Base-by-base conservation (phyloP, 495 filamentous ascomycete species). In the Penicillium flavigenum region DNA sequence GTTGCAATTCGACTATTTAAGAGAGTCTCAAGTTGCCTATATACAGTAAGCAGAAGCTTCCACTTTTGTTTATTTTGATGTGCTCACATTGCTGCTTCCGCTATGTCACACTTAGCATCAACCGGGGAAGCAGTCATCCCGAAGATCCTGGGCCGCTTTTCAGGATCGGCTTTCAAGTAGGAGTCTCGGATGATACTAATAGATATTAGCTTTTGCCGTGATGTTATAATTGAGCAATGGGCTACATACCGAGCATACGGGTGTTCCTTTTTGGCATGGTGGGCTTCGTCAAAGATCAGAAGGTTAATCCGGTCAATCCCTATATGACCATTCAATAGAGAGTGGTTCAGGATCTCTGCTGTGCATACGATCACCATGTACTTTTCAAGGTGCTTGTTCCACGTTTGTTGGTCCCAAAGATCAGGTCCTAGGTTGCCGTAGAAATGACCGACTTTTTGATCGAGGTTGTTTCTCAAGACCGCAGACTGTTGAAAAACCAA, bases 111-210 rank as follows among this genome's bases (percentile, higher is more conserved):
- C 61, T 88, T 86, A 3, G 88, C 85, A 75, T 98, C 93, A n/a
- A 98, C 87, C 2, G 94, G 94, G 10, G 93, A 97, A 16, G 94
- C 94, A 9, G 94, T 99, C 93, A 99, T 96, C 17, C 93, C 94
- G 64, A 99, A 89, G 22, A 99, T 85, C 54, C 87, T 87, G 14
- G 94, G 95, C 2, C 85, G 80, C 19, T 72, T 76, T 1, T 70
- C 63, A 1, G 59, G 44, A 67, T 74, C 65, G 16, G 76, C 71
- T 32, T 73, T 66, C 31, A 83, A 54, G 62, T 97, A 98, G 57
- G 87, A 90, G 38, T 97, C 90, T 61, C 88, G 90, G 66, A 98
- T 90, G 55, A 98, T 96, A 27, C 82, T 84, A 52, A 27, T 20
- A 24, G 34, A 4, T 41, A 36, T 69, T 51, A 63, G 74, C 22